Conservation (phyloP, 2,329 filamentous ascomycete genomes). For the Beauveria scarabaeidicola region DNA sequence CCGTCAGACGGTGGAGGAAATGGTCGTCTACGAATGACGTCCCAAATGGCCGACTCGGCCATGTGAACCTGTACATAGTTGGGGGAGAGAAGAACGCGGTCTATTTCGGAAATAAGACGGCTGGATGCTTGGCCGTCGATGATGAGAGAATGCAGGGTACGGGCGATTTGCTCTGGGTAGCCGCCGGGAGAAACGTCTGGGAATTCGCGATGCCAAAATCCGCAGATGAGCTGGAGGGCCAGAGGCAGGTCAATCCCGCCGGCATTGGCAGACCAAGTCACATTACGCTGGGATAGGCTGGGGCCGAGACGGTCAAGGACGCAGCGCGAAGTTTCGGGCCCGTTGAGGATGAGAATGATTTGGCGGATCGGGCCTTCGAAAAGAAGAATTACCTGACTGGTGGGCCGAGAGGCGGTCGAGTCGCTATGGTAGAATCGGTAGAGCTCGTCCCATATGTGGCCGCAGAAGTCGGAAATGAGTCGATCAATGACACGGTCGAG, state of each 20-base stretch:
- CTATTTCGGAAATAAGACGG: slow-evolving; percentile 22
- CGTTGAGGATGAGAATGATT: slow-evolving; percentile 28
- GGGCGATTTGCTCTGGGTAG: slow-evolving; percentile 26
- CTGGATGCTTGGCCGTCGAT: slow-evolving; percentile 22
- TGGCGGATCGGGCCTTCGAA: slow-evolving; percentile 31
- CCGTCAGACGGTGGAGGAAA: slow-evolving; percentile 26
- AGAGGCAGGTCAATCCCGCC: slow-evolving; percentile 26
- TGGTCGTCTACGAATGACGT: slow-evolving; percentile 24
- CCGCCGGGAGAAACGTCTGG: slow-evolving; percentile 26
- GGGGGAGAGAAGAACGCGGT: slow-evolving; percentile 24
- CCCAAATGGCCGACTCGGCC: slow-evolving; percentile 30
- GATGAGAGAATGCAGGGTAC: slow-evolving; percentile 22
- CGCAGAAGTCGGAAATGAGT: slow-evolving; percentile 24
- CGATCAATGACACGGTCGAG: slow-evolving; percentile 29
- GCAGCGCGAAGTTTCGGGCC: slow-evolving; percentile 27
- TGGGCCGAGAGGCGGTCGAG: slow-evolving; percentile 16
- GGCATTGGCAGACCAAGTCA: slow-evolving; percentile 25
- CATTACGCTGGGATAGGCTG: slow-evolving; percentile 23
- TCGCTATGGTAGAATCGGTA: slow-evolving; percentile 25
- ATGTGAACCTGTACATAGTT: slow-evolving; percentile 29
- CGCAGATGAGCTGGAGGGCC: slow-evolving; percentile 27
- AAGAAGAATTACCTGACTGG: slow-evolving; percentile 24
- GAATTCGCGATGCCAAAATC: slow-evolving; percentile 28
- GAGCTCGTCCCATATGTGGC: slow-evolving; percentile 28
- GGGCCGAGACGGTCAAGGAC: slow-evolving; percentile 28